Conservation (phyloP, 495 filamentous ascomycete species). For the Penicillium pulvis region DNA sequence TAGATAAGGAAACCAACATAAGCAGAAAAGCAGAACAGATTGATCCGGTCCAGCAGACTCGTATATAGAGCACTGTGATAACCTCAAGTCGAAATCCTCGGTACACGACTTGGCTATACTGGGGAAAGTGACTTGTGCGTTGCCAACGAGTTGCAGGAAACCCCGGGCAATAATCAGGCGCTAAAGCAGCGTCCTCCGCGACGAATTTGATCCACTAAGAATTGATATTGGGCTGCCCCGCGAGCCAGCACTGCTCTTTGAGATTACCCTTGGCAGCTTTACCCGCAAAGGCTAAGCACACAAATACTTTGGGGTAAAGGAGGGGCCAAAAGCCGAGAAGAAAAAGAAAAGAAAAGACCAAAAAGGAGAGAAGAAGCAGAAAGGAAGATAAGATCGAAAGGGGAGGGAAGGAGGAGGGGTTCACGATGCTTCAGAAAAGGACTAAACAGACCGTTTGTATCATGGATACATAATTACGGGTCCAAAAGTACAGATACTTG, state of each 20-base stretch:
- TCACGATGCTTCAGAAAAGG: constrained; percentile 27
- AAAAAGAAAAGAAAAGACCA: constrained; percentile 5
- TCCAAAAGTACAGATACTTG: constrained; percentile 21
- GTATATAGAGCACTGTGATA: background rate
- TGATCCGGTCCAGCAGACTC: background rate
- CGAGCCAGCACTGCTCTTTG: background rate
- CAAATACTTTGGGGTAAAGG: background rate
- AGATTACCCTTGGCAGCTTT: background rate
- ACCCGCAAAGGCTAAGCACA: background rate
- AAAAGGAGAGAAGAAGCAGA: constrained; percentile 13
- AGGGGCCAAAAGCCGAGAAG: background rate
- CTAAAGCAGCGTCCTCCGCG: constrained; percentile 9
- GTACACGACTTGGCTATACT: constrained; percentile 1
- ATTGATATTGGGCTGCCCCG: constrained; percentile 4
- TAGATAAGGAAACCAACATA: background rate
- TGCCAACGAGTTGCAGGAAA: constrained; percentile 7
- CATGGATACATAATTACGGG: constrained; percentile 21
- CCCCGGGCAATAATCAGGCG: background rate
- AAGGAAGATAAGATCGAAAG: constrained; percentile 12
- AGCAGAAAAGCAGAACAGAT: background rate
- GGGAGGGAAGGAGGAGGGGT: constrained; percentile 17
- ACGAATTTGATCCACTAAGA: constrained; percentile 1
- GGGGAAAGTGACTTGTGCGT: constrained; percentile 1
- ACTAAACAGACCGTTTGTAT: constrained; percentile 24
- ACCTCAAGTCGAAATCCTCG: constrained; percentile 2